Evolutionary conservation across 108 stramenopile species (phyloP), one percentile per base, ranked within the genome.

Genomic region (Nitzschia sp.): DNA sequence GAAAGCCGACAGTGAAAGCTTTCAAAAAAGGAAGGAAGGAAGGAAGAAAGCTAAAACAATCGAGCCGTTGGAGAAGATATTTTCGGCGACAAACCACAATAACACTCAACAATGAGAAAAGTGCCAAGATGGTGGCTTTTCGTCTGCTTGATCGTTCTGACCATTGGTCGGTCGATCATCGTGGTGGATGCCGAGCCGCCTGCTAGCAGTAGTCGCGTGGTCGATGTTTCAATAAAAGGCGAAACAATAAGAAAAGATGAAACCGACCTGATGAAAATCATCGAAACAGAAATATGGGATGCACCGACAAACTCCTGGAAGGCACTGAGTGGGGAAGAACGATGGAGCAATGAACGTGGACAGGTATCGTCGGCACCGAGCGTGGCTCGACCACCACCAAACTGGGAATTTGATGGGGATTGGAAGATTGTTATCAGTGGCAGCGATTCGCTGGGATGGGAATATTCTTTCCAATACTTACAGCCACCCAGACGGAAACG

Each of bases 371-470:
- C 36, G 3, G 26, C 78, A 22, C 77, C 80, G 3, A 47, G 53
- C 29, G 58, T 71, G 22, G 52, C 61, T 9, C 23, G 46, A 4
- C 80, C 86, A 3, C 86, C 86, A 0, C 38, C 70, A 11, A 79
- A 77, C 45, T 78, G 61, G 28, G 56, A 71, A 1, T 92, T 85
- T 58, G 76, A 69, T 13, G 85, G 85, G 26, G 88, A 87, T 48
- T 92, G 91, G 91, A 92, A 92, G 52, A 92, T 92, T 71, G 86
- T 92, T 27, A 57, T 84, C n/a, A 32, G 36, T 50, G 71, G 55
- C 0, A 45, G 78, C 1, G 91, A 92, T 77, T 65, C 77, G 0
- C 78, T 84, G 69, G 91, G 91, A 22, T 92, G 91, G 91, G 86
- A 85, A 56, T 92, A 92, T 50, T 17, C 41, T 16, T 77, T 66